These are phyloP conservation scores for Pilaira anomala DNA, from an alignment of 192 early-diverging fungal genomes.

Conservation along the genomic window DNA sequence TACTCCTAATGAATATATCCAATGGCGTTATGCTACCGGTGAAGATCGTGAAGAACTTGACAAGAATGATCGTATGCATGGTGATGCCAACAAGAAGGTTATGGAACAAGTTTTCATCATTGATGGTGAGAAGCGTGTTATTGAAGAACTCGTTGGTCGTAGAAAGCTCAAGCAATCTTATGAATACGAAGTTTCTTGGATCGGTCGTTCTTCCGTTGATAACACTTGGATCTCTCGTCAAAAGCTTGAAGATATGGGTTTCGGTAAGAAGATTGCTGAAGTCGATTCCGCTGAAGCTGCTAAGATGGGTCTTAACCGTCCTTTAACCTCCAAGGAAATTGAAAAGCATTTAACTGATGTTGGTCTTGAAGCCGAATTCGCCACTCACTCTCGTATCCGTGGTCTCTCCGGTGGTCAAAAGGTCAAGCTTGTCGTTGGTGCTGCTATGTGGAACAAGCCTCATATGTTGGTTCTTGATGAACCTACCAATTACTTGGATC, in stretches of 20 bases:
- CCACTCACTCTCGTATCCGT: slow-evolving; percentile 63
- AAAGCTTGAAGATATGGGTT: slow-evolving; percentile 69
- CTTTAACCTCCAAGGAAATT: slow-evolving; percentile 66
- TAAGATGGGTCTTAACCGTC: slow-evolving; percentile 69
- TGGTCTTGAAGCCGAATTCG: slow-evolving; percentile 75
- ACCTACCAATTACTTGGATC: slow-evolving; percentile 76
- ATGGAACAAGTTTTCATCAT: slow-evolving; percentile 48
- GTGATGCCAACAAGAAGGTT: slow-evolving; percentile 61
- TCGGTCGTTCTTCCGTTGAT: slow-evolving; percentile 56
- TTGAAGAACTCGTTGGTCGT: slow-evolving; percentile 64
- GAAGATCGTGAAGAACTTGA: slow-evolving; percentile 76
- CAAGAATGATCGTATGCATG: slow-evolving; percentile 68
- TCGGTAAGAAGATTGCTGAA: slow-evolving; percentile 72
- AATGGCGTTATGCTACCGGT: slow-evolving; percentile 77
- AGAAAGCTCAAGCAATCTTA: slow-evolving; percentile 79
- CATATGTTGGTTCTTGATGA: slow-evolving; percentile 91
- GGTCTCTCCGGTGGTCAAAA: slow-evolving; percentile 82
- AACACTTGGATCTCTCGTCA: slow-evolving; percentile 74
- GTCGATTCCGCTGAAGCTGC: slow-evolving; percentile 70
- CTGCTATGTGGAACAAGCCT: slow-evolving; percentile 84
- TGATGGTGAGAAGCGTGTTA: slow-evolving; percentile 62
- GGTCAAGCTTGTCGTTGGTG: slow-evolving; percentile 83
- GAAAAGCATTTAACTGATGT: slow-evolving; percentile 76
- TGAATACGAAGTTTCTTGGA: slow-evolving; percentile 82
- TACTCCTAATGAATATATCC: slow-evolving; percentile 76